Base-by-base conservation (phyloP, 441 rosid species). In the Dalechampia spathulata region DNA sequence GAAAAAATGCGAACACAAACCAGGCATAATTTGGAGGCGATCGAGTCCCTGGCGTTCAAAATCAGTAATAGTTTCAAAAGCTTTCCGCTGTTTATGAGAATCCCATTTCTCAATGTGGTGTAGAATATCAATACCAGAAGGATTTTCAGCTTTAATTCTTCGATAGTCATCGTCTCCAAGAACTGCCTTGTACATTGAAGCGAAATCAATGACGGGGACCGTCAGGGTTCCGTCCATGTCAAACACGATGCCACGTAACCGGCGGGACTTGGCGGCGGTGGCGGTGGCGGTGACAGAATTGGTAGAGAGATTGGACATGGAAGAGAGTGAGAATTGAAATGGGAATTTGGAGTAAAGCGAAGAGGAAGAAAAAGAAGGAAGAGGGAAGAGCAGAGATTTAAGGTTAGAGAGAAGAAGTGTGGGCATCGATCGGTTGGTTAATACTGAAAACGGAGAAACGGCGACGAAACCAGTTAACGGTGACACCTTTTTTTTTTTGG, bases 171-270 rank as follows among this genome's bases (percentile, higher is more conserved):
- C 81, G 17, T 83, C 90, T 13, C 96, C 96, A 8, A 91, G 95
- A 15, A 91, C 95, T 52, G 80, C 60, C 61, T 60, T 76, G 78
- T 88, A 84, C 98, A 91, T 91, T 61, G 95, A 77, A 0, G 89
- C 67, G 73, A 91, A 91, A 64, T 91, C 96, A 62, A 91, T 91
- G 44, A 66, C 89, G 23, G 96, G 96, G 40, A 88, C 83, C 15
- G 93, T 91, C 49, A 91, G 78, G 63, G 98, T 91, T 37, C 98
- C 95, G 67, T 91, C 98, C 98, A 91, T 88, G 73, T 91, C 95
- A 73, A 91, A 91, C 8, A 88, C 89, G 58, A 91, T 80, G 25
- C 98, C 95, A 19, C 91, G 73, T 10, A 86, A 71, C n/a, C n/a
- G n/a, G 58, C 83, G 91, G 27, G 85, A 1, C 55, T 68, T 60